Evolutionary conservation across 352 stramenopile genomes (phyloP).

Genomic region (Phytophthora macrochlamydospora): DNA sequence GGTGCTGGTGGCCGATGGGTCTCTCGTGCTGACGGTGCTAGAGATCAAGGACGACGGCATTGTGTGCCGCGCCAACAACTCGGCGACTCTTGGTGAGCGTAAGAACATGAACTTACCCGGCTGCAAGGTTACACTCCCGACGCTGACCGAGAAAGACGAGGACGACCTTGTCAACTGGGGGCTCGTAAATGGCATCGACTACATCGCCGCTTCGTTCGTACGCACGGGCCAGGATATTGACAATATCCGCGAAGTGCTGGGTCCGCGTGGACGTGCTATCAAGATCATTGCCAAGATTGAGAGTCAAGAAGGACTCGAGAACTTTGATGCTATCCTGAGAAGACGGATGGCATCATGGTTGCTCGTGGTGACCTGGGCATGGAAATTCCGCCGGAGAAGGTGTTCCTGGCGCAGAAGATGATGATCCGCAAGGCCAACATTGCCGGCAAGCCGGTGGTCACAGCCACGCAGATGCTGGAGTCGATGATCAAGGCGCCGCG

Average conservation of each 20-base stretch:
- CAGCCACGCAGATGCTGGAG: slow-evolving; percentile 99
- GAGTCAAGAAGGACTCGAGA: slow-evolving; percentile 96
- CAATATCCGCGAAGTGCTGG: slow-evolving; percentile 94
- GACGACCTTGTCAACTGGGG: slow-evolving; percentile 96
- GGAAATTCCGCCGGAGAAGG: slow-evolving; percentile 97
- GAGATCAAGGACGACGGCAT: slow-evolving; percentile 86
- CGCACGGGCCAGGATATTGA: slow-evolving; percentile 96
- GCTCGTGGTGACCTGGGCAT: slow-evolving; percentile 98
- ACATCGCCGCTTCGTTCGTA: slow-evolving; percentile 98
- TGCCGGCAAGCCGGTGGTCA: slow-evolving; percentile 97
- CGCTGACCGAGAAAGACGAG: slow-evolving; percentile 93
- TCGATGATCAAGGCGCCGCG: slow-evolving; percentile 98
- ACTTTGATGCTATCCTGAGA: slow-evolving; percentile 97
- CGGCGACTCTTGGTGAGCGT: slow-evolving; percentile 85
- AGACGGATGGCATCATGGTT: slow-evolving; percentile 99
- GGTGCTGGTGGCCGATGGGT: slow-evolving; percentile 96
- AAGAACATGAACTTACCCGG: slow-evolving; percentile 98
- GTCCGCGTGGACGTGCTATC: slow-evolving; percentile 82
- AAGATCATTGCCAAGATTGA: slow-evolving; percentile 99
- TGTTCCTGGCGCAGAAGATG: slow-evolving; percentile 99
- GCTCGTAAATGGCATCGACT: slow-evolving; percentile 96
- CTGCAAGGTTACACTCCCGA: slow-evolving; percentile 91
- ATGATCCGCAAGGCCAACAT: slow-evolving; percentile 98
- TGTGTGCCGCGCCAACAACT: slow-evolving; percentile 74
- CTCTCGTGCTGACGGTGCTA: slow-evolving; percentile 90